Percentiles rank a stretch among this genome's conserved stretches.
These are phyloP conservation scores for Zasmidium citrigriseum DNA, from an alignment of 2,329 filamentous ascomycete genomes.

Conservation along the genomic window DNA sequence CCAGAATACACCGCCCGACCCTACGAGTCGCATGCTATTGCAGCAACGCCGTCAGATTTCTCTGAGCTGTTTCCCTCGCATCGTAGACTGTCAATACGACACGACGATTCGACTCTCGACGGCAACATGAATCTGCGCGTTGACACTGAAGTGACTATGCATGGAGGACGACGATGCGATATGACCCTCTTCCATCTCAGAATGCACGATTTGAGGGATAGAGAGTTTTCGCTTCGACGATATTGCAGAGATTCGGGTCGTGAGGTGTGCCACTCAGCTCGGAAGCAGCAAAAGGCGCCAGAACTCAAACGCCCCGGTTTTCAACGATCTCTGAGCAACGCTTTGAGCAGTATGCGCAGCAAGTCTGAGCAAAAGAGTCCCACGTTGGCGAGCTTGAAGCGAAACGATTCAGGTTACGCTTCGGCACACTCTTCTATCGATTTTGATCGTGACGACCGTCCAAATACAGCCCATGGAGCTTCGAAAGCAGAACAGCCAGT, in stretches of 20 bases:
- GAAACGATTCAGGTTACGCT: slow-evolving; percentile 62
- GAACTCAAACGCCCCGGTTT: slow-evolving; percentile 50
- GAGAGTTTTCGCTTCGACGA: slow-evolving; percentile 86
- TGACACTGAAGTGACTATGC: slow-evolving; percentile 68
- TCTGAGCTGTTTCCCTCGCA: slow-evolving; percentile 82
- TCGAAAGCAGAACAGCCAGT: slow-evolving; percentile 9
- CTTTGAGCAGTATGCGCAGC: slow-evolving; percentile 56
- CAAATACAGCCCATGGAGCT: slow-evolving; percentile 32
- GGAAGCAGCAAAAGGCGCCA: slow-evolving; percentile 64
- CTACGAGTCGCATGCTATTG: slow-evolving; percentile 53
- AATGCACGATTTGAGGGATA: slow-evolving; percentile 85
- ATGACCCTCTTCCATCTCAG: slow-evolving; percentile 88
- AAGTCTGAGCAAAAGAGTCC: slow-evolving; percentile 54
- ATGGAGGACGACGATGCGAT: slow-evolving; percentile 56
- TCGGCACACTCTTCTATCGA: slow-evolving; percentile 35
- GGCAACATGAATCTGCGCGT: slow-evolving; percentile 96
- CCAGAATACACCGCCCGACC: slow-evolving; percentile 63
- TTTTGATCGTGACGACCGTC: slow-evolving; percentile 54
- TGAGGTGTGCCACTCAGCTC: slow-evolving; percentile 83
- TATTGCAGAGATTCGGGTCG: slow-evolving; percentile 92
- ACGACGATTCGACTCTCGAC: slow-evolving; percentile 86
- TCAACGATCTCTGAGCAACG: slow-evolving; percentile 62
- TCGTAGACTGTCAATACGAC: slow-evolving; percentile 76
- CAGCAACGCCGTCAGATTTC: slow-evolving; percentile 81
- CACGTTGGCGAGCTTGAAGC: slow-evolving; percentile 48